These are phyloP conservation scores for Saitoella complicata DNA, from an alignment of 805 yeast genomes.

Conservation along the genomic window DNA sequence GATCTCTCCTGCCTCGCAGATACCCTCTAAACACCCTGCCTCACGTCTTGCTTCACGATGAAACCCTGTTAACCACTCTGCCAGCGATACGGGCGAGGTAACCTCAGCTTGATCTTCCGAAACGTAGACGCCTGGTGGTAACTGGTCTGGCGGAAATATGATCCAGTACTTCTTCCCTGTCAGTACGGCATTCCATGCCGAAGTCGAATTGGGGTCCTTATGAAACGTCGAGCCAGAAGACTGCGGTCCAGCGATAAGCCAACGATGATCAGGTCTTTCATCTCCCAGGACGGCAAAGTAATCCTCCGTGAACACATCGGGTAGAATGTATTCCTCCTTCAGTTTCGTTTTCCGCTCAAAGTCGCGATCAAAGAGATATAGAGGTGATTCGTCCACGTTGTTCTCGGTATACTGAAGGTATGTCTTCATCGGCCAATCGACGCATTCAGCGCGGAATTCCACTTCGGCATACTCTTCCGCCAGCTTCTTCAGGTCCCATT, in stretches of 20 bases:
- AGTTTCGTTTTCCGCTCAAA: conserved; percentile 23
- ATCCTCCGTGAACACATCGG: conserved; percentile 13
- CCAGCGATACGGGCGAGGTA: conserved; percentile 78
- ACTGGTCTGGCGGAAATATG: conserved; percentile 62
- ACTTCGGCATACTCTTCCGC: conserved; percentile 39
- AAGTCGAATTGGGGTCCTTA: conserved; percentile 80
- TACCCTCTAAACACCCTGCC: conserved; percentile 42
- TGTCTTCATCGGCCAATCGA: conserved; percentile 53
- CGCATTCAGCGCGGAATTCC: conserved; percentile 69
- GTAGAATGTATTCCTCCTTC: conserved; percentile 34
- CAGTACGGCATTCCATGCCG: conserved; percentile 77
- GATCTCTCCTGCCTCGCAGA: conserved; percentile 69
- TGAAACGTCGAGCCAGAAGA: conserved; percentile 82
- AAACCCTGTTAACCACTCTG: conserved; percentile 84
- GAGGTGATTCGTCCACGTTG: conserved; percentile 69
- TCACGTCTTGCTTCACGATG: conserved; percentile 40
- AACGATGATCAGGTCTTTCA: conserved; percentile 70
- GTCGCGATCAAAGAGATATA: conserved; percentile 71
- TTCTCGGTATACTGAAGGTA: conserved; percentile 43
- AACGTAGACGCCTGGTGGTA: conserved; percentile 71
- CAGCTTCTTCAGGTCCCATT: conserved; percentile 41
- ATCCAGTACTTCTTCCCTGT: conserved; percentile 72
- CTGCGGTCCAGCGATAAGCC: conserved; percentile 75
- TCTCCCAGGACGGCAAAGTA: conserved; percentile 39
- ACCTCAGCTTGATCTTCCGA: conserved; percentile 66